These are phyloP conservation scores for Clitoria ternatea DNA, from an alignment of 306 rosid genomes.

Conservation along the genomic window DNA sequence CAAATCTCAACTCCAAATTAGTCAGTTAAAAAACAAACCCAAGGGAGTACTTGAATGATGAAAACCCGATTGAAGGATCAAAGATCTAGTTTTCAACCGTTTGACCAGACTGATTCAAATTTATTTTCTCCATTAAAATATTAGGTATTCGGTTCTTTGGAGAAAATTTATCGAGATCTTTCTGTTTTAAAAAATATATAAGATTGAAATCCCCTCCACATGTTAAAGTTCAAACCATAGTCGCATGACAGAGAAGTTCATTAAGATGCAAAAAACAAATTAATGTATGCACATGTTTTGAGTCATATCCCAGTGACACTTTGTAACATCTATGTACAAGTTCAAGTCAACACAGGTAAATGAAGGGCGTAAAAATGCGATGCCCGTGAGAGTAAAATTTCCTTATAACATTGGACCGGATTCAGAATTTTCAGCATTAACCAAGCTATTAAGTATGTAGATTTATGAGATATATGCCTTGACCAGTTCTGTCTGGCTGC, in stretches of 20 bases:
- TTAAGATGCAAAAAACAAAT: neutral
- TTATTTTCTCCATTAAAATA: too few relatives aligned
- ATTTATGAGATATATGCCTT: constrained; percentile 72
- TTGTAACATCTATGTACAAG: constrained; percentile 35
- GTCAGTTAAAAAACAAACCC: too few relatives aligned
- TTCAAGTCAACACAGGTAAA: constrained; percentile 14
- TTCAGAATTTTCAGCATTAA: constrained; percentile 11
- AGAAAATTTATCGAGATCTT: neutral
- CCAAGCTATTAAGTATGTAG: neutral
- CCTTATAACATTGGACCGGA: constrained; percentile 16
- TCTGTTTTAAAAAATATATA: neutral
- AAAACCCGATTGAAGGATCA: too few relatives aligned
- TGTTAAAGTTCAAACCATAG: neutral
- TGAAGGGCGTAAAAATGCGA: neutral
- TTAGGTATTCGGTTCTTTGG: too few relatives aligned
- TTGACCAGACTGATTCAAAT: too few relatives aligned
- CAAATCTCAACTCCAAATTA: too few relatives aligned
- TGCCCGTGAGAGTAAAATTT: constrained; percentile 14
- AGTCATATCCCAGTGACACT: constrained; percentile 21
- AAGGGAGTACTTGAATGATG: too few relatives aligned
- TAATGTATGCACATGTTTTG: constrained; percentile 23
- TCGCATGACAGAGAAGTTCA: neutral
- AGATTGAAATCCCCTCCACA: neutral
- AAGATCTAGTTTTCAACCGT: too few relatives aligned
- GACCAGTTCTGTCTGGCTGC: constrained; percentile 59